phyloP scores from a whole-genome alignment of 1,284 basidiomycete species.

The Vanrija pseudolonga region DNA sequence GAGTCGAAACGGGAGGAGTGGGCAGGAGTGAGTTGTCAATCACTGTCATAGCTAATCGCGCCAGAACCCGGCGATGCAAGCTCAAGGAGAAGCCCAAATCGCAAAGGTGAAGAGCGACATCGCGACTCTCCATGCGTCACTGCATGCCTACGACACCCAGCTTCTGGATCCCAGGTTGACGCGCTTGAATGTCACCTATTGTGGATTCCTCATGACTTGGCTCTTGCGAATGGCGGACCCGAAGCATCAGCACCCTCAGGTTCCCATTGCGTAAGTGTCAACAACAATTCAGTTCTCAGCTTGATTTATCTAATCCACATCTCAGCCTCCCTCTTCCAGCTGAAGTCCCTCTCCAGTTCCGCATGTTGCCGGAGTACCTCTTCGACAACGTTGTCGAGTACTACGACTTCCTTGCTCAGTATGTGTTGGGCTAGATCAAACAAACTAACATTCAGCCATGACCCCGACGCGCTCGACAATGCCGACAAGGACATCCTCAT shows the following conservation, averaged over 20 bases:
- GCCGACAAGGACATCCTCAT: constrained; percentile 84
- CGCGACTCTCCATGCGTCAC: constrained; percentile 60
- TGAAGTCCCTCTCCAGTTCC: constrained; percentile 79
- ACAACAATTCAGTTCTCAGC: too few relatives aligned
- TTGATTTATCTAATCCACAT: constrained; percentile 8
- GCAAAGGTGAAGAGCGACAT: constrained; percentile 69
- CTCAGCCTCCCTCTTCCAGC: constrained; percentile 75
- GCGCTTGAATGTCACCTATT: constrained; percentile 74
- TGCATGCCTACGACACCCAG: constrained; percentile 79
- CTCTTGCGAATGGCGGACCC: constrained; percentile 90
- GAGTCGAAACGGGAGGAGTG: constrained; percentile 66
- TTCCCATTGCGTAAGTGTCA: constrained; percentile 60
- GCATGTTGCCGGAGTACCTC: constrained; percentile 89
- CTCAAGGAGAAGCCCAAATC: constrained; percentile 57
- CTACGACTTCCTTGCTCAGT: constrained; percentile 78
- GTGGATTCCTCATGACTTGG: constrained; percentile 90
- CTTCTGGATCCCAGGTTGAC: constrained; percentile 82
- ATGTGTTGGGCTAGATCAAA: constrained; percentile 27
- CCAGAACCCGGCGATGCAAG: constrained; percentile 51
- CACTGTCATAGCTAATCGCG: not conserved
- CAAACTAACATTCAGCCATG: constrained; percentile 54
- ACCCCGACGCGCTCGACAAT: constrained; percentile 75
- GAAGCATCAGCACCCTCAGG: constrained; percentile 68
- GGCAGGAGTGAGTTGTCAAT: constrained; percentile 57
- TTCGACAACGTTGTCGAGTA: constrained; percentile 93